phyloP scores from a whole-genome alignment of 768 basidiomycete genomes.

The Tulasnella calospora region DNA sequence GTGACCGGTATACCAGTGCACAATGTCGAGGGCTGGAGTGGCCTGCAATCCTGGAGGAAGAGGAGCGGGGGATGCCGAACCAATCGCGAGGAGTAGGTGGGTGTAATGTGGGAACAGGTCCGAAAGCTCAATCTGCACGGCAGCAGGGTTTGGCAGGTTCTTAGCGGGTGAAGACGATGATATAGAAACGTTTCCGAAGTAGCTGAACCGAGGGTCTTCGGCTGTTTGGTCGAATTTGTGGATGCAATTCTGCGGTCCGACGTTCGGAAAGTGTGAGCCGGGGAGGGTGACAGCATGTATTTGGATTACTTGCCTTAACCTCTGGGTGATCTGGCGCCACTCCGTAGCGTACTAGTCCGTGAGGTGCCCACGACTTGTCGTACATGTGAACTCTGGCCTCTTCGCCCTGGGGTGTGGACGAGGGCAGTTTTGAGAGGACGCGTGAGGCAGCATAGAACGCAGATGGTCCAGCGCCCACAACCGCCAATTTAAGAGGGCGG shows the following conservation, averaged over 20 bases:
- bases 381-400: conserved; percentile 72
- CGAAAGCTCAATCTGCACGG: conserved; percentile 51
- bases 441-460: conserved; percentile 91
- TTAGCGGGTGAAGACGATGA: conserved; percentile 28
- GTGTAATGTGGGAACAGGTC: conserved; percentile 69
- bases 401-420: conserved; percentile 36
- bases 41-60: conserved; percentile 35
- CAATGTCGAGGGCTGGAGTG: conserved; percentile 75
- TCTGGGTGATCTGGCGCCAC: conserved; percentile 98
- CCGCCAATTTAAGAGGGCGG: conserved; percentile 52
- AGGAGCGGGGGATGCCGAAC: conserved; percentile 57
- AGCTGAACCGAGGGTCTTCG: conserved; percentile 71
- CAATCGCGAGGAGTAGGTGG: conserved; percentile 81
- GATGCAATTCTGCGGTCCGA: conserved; percentile 76
- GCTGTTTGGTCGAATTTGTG: conserved; percentile 88
- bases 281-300: background rate
- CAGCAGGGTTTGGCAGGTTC: conserved; percentile 37
- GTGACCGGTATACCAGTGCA: conserved; percentile 96
- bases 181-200: conserved; percentile 78
- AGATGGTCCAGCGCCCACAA: conserved; percentile 94
- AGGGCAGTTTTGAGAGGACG: conserved; percentile 60
- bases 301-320: conserved; percentile 66
- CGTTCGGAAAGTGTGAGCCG: conserved; percentile 11
- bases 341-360: conserved; percentile 91
- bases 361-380: conserved; percentile 89